Evolutionary conservation across 768 basidiomycete species (phyloP).

Genomic region (Russula olivacea): DNA sequence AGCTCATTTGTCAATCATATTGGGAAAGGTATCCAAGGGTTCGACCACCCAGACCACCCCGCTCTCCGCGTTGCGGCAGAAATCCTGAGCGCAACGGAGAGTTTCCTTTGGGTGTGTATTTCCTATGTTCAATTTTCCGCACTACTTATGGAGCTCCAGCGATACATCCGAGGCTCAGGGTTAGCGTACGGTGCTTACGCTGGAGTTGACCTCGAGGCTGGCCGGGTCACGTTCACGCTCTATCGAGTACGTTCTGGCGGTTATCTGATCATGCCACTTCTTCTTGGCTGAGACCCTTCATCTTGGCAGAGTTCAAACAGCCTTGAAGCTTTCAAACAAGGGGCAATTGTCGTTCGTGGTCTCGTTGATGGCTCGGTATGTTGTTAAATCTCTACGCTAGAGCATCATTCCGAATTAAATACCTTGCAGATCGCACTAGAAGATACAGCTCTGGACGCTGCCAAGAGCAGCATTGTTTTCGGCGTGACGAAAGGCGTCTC

Average conservation of each 20-base stretch:
- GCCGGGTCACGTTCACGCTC: slow-evolving; percentile 66
- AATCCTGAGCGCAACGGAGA: slow-evolving; percentile 88
- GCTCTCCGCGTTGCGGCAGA: slow-evolving; percentile 81
- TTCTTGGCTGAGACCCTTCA: background rate
- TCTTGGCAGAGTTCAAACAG: slow-evolving; percentile 65
- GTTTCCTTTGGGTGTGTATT: slow-evolving; percentile 78
- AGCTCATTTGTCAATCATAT: slow-evolving; percentile 80
- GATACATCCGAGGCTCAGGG: slow-evolving; percentile 89
- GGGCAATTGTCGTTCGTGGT: slow-evolving; percentile 65
- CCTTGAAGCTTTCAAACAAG: slow-evolving; percentile 76
- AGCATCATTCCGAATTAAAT: slow-evolving; percentile 7
- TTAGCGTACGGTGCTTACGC: slow-evolving; percentile 89
- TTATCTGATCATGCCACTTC: background rate
- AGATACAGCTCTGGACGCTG: slow-evolving; percentile 76
- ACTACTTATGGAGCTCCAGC: slow-evolving; percentile 37
- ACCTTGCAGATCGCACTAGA: slow-evolving; percentile 65
- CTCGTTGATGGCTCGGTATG: slow-evolving; percentile 78
- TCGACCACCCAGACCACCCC: slow-evolving; percentile 76
- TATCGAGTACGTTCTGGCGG: slow-evolving; percentile 54
- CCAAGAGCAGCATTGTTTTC: slow-evolving; percentile 89
- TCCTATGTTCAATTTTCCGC: background rate
- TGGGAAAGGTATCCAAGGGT: slow-evolving; percentile 73
- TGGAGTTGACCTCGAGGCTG: slow-evolving; percentile 69
- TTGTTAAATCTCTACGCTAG: slow-evolving; percentile 14
- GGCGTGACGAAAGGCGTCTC: slow-evolving; percentile 74